phyloP scores from a whole-genome alignment of 2,329 filamentous ascomycete species.

The Claviceps sp. region DNA sequence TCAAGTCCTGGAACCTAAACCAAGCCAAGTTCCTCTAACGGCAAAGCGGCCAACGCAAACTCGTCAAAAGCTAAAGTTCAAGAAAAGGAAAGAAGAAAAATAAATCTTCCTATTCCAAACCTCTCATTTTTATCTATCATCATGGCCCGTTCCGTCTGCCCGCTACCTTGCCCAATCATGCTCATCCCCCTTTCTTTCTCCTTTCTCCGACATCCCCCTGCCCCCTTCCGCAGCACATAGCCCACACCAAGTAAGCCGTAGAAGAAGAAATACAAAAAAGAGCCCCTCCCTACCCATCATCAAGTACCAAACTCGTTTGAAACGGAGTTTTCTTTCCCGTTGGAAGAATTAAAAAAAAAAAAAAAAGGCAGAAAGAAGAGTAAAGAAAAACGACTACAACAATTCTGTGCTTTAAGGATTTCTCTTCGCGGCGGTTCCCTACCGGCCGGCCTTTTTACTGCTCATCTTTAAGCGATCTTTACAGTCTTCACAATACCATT shows the following conservation, averaged over 20 bases:
- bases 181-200: neutral
- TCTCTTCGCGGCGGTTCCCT: constrained; percentile 1
- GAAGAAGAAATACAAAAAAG: neutral
- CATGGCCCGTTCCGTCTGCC: neutral
- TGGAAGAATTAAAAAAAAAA: neutral
- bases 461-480: constrained; percentile 49
- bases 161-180: neutral
- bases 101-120: neutral
- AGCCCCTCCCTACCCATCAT: too few species aligned
- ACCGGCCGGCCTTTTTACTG: constrained; percentile 38
- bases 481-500: constrained; percentile 75
- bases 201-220: neutral
- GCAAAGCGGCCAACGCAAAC: too few species aligned
- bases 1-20: too few species aligned
- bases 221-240: neutral
- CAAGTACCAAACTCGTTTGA: too few species aligned
- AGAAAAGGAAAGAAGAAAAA: neutral
- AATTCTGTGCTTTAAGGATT: neutral
- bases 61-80: neutral
- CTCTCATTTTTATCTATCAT: neutral
- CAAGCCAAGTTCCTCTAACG: too few species aligned
- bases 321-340: too few species aligned
- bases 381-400: neutral
- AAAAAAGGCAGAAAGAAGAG: neutral
- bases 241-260: neutral